Conservation (phyloP, 805 yeast species). For the Metschnikowia peoriensis region DNA sequence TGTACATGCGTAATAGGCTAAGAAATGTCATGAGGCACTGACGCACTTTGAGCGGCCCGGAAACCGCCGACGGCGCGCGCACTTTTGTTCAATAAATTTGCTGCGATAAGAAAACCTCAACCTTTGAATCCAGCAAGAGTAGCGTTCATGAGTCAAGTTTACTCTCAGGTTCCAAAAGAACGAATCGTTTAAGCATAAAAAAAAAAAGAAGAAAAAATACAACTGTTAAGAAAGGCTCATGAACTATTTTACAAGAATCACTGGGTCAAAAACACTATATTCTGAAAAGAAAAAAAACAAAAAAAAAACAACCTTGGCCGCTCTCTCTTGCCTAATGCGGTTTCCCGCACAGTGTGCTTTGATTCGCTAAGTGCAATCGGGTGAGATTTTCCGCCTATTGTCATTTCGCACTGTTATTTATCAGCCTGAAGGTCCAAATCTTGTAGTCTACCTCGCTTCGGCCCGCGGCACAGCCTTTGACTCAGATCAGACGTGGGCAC, state of each 20-base stretch:
- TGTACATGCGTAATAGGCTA: not conserved
- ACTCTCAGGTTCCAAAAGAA: not conserved
- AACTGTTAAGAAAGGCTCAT: too few relatives aligned
- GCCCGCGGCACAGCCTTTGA: slow-evolving; percentile 4
- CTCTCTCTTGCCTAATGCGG: not conserved
- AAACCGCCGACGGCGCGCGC: slow-evolving; percentile 1
- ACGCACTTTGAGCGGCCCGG: too few relatives aligned
- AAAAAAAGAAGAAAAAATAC: too few relatives aligned
- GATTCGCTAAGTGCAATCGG: not conserved
- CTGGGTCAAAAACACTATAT: too few relatives aligned
- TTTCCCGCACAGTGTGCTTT: not conserved
- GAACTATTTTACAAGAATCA: too few relatives aligned
- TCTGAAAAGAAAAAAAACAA: too few relatives aligned
- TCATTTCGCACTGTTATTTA: not conserved
- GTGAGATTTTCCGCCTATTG: not conserved
- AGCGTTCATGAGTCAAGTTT: too few relatives aligned
- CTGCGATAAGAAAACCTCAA: slow-evolving; percentile 1
- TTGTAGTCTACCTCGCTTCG: slow-evolving; percentile 6
- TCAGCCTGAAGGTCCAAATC: slow-evolving; percentile 1
- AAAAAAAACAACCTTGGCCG: not conserved
- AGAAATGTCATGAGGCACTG: not conserved
- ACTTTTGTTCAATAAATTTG: not conserved
- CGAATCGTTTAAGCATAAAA: not conserved
- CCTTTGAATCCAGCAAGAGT: not conserved
- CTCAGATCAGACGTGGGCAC: not conserved